These are phyloP conservation scores for Coemansia sp. DNA, from an alignment of 192 early-diverging fungal genomes.

Conservation along the genomic window DNA sequence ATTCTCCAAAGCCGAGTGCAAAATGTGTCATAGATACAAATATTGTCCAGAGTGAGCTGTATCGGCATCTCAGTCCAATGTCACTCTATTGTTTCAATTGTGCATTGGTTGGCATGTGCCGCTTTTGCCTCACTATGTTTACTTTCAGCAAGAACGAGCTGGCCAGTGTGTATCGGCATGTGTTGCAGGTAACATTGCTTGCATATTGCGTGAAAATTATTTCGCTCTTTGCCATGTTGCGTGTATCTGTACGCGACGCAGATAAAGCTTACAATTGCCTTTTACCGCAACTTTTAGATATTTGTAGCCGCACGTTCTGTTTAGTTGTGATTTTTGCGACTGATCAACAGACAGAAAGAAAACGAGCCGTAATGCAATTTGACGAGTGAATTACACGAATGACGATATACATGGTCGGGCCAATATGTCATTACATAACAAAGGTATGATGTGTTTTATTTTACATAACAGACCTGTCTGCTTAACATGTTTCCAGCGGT, in stretches of 20 bases:
- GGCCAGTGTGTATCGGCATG: neutral
- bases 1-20: neutral
- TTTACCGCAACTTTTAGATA: neutral
- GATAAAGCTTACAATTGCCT: neutral
- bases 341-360: neutral
- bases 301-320: neutral
- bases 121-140: neutral
- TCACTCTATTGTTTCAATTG: neutral
- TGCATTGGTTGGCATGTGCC: neutral
- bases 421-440: neutral
- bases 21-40: neutral
- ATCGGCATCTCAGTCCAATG: neutral
- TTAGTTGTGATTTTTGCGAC: neutral
- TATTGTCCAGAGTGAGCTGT: neutral
- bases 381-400: neutral
- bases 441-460: neutral
- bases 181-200: neutral
- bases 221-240: neutral
- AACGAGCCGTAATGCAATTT: neutral
- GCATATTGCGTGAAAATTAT: neutral
- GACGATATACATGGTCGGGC: neutral
- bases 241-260: neutral
- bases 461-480: neutral
- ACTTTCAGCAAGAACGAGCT: neutral
- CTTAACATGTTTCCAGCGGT: neutral